Percentiles rank a stretch among this genome's conserved stretches.
These are phyloP conservation scores for Paecilomyces dactylethromorphus DNA, from an alignment of 2,329 filamentous ascomycete species.

Conservation along the genomic window DNA sequence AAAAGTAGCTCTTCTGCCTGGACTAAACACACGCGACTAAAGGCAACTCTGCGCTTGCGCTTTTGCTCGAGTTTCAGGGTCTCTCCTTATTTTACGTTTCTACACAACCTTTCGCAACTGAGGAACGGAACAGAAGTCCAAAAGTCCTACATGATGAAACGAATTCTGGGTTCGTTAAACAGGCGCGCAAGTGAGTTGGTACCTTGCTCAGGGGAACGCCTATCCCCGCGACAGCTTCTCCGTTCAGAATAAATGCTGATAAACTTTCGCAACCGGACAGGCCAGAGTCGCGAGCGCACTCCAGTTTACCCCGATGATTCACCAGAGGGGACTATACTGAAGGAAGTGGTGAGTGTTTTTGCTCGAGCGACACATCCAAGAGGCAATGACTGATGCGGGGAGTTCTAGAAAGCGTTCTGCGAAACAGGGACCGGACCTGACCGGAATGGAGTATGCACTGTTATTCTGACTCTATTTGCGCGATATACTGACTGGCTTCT, in stretches of 20 bases:
- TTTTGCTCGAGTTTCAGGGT: neutral
- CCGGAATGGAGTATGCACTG: conserved; percentile 39
- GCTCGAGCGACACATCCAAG: neutral
- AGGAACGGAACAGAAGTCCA: neutral
- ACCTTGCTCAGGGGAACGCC: neutral
- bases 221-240: neutral
- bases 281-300: conserved; percentile 10
- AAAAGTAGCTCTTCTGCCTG: neutral
- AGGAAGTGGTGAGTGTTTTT: conserved; percentile 32
- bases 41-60: neutral
- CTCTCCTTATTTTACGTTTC: neutral
- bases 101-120: neutral
- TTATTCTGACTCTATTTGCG: neutral
- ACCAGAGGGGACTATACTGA: conserved; percentile 32
- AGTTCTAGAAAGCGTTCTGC: conserved; percentile 66
- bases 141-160: conserved; percentile 24
- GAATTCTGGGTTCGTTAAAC: conserved; percentile 25
- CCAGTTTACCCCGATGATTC: conserved; percentile 26
- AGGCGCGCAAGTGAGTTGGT: conserved; percentile 23
- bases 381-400: conserved; percentile 1
- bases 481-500: neutral
- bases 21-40: neutral
- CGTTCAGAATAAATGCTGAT: neutral
- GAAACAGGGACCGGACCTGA: conserved; percentile 59
- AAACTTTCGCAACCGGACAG: neutral